Evolutionary conservation across 768 basidiomycete genomes (phyloP).

Genomic region (Rhizopogon sp.): DNA sequence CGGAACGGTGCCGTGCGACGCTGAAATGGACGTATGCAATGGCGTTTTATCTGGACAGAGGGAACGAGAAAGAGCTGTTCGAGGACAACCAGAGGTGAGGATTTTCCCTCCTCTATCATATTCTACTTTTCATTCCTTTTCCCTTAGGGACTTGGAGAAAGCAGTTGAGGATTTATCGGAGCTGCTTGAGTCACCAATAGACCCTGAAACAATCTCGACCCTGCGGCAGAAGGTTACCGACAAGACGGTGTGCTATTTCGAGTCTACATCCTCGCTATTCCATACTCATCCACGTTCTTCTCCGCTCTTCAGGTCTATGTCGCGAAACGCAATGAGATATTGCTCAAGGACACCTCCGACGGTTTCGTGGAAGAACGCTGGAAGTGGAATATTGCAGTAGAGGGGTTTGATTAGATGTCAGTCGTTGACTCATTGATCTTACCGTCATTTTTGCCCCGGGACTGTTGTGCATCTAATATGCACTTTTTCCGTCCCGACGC

Average conservation of each 20-base stretch:
- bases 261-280: neutral
- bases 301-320: slow-evolving; percentile 66
- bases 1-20: slow-evolving; percentile 86
- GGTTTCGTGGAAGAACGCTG: slow-evolving; percentile 86
- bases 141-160: slow-evolving; percentile 77
- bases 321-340: slow-evolving; percentile 93
- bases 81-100: slow-evolving; percentile 92
- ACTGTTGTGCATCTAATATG: neutral
- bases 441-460: neutral
- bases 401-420: slow-evolving; percentile 54
- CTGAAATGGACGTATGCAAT: slow-evolving; percentile 99
- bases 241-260: slow-evolving; percentile 66
- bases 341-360: slow-evolving; percentile 89
- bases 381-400: slow-evolving; percentile 72
- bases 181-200: slow-evolving; percentile 86
- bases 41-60: slow-evolving; percentile 91
- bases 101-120: neutral
- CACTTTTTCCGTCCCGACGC: neutral
- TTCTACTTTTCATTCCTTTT: slow-evolving; percentile 1
- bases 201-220: slow-evolving; percentile 73
- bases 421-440: neutral
- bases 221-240: slow-evolving; percentile 93
- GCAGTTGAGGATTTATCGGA: slow-evolving; percentile 96
- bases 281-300: neutral
- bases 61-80: slow-evolving; percentile 92